Conservation (phyloP, 139 green algal genomes). For the Spirogloea muscicola region DNA sequence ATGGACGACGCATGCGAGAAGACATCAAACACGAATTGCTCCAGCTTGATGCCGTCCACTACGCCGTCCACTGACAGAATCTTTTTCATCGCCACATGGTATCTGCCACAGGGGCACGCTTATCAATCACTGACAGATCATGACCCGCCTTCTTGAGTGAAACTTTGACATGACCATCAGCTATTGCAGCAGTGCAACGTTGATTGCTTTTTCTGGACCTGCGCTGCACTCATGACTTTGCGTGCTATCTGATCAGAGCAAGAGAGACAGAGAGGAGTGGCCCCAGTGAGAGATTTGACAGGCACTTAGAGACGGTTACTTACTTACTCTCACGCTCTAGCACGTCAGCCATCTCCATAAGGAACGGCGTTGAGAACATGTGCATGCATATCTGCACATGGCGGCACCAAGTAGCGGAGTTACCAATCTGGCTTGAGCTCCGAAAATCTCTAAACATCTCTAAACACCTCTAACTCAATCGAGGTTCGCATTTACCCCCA, state of each 20-base stretch:
- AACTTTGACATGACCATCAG: not conserved
- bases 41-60: slow-evolving; percentile 84
- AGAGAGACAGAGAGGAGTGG: not conserved
- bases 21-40: slow-evolving; percentile 97
- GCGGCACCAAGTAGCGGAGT: not conserved
- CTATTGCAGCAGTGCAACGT: not conserved
- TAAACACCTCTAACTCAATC: too few species aligned
- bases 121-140: too few species aligned
- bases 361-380: slow-evolving; percentile 78
- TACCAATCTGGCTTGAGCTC: too few species aligned
- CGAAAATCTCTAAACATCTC: too few species aligned
- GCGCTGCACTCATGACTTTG: not conserved
- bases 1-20: slow-evolving; percentile 60
- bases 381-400: slow-evolving; percentile 81
- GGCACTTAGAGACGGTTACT: not conserved
- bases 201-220: not conserved
- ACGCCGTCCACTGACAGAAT: slow-evolving; percentile 66
- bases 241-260: not conserved
- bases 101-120: slow-evolving; percentile 35
- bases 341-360: slow-evolving; percentile 50
- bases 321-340: slow-evolving; percentile 7
- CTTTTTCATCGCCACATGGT: slow-evolving; percentile 85
- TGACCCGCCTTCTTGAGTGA: too few species aligned
- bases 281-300: not conserved
- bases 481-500: too few species aligned